phyloP scores from a whole-genome alignment of 345 rosid genomes.

The Turnera subulata region DNA sequence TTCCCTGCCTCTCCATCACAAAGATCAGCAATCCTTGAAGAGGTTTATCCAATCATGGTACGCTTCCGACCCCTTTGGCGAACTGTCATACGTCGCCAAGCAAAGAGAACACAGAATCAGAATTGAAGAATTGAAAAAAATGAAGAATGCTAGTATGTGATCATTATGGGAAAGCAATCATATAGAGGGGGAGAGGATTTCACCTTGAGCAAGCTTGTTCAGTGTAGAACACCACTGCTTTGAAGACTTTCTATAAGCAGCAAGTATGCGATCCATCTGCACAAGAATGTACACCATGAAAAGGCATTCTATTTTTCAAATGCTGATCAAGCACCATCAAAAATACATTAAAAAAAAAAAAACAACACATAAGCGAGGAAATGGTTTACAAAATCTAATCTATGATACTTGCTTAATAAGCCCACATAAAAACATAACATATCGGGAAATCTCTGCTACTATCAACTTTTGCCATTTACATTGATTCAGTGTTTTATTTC shows the following conservation, averaged over 20 bases:
- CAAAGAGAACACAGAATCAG: background rate
- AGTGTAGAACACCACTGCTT: conserved; percentile 93
- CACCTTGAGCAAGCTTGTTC: conserved; percentile 98
- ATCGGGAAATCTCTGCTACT: background rate
- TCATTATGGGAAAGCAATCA: background rate
- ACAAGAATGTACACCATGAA: conserved; percentile 9
- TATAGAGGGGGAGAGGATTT: background rate
- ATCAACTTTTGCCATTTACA: no score
- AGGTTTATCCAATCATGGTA: conserved; percentile 79
- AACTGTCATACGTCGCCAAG: conserved; percentile 40
- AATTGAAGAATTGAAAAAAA: background rate
- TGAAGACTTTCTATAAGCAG: conserved; percentile 83
- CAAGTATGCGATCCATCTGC: conserved; percentile 79
- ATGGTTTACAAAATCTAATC: background rate
- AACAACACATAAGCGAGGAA: background rate
- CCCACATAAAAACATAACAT: background rate
- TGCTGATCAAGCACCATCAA: background rate
- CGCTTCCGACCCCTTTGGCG: conserved; percentile 92
- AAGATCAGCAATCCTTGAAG: background rate
- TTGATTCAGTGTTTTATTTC: background rate
- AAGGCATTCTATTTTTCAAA: background rate
- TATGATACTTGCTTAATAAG: background rate
- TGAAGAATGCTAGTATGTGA: background rate
- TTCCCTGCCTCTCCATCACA: no score
- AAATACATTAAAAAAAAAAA: background rate